Percentiles rank a stretch among this genome's conserved stretches.
Conservation (phyloP, 2,329 filamentous ascomycete species). For the Pseudonectria buxi region DNA sequence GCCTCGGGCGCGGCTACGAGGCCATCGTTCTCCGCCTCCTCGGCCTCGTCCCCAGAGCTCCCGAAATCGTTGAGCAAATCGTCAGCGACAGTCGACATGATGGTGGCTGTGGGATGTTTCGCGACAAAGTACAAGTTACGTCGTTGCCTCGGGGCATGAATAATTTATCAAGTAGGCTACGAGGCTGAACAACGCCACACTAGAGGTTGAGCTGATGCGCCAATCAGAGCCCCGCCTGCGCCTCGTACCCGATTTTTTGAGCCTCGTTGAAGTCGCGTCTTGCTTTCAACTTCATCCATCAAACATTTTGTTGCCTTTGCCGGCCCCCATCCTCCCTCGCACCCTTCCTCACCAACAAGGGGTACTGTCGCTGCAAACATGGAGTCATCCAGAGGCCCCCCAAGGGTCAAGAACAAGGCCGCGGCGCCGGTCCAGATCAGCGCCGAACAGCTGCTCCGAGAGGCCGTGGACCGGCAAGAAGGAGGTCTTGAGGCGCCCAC, state of each 20-base stretch:
- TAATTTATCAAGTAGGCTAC: slow-evolving; percentile 19
- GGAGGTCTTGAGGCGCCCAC: slow-evolving; percentile 80
- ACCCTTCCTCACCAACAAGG: neutral
- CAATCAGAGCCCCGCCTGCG: slow-evolving; percentile 3
- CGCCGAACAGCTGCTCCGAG: slow-evolving; percentile 92
- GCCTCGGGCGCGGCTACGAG: slow-evolving; percentile 20
- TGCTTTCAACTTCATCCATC: slow-evolving; percentile 8
- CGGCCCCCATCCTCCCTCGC: neutral
- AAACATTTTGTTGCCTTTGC: slow-evolving; percentile 3
- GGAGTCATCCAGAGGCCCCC: slow-evolving; percentile 86
- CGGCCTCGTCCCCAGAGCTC: slow-evolving; percentile 65
- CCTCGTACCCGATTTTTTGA: slow-evolving; percentile 18
- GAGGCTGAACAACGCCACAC: slow-evolving; percentile 23
- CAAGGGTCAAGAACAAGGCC: slow-evolving; percentile 98
- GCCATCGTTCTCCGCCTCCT: slow-evolving; percentile 50
- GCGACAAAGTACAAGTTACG: slow-evolving; percentile 5
- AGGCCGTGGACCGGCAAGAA: slow-evolving; percentile 96
- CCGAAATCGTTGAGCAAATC: slow-evolving; percentile 74
- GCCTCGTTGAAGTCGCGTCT: slow-evolving; percentile 19
- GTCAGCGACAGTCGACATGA: slow-evolving; percentile 86
- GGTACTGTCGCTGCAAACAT: slow-evolving; percentile 40
- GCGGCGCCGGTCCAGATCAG: slow-evolving; percentile 86
- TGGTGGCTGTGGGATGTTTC: slow-evolving; percentile 16
- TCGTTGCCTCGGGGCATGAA: slow-evolving; percentile 7
- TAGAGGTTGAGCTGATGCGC: slow-evolving; percentile 9